Evolutionary conservation across 2,329 filamentous ascomycete species (phyloP), one percentile per base, ranked within the genome.

Genomic region (Cordyceps pruinosa): DNA sequence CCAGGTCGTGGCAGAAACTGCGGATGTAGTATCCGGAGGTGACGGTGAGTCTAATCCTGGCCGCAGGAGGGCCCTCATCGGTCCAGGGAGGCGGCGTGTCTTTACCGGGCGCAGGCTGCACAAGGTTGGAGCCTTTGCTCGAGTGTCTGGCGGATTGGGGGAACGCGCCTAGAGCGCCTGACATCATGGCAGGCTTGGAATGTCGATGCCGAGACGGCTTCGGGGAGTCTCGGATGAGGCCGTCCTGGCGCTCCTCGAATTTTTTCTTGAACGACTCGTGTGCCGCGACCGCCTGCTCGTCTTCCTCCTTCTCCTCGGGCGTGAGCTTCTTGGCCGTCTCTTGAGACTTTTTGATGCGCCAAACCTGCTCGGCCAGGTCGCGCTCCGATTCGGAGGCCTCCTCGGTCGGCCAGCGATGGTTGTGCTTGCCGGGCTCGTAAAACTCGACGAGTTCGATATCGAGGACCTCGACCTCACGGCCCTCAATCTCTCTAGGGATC

Each of bases 1-100:
- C 94, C 4, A 99, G 80, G 66, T 99, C 94, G 69, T 97, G 91
- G 65, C 90, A 92, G 64, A 99, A 84, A 58, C 89, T 95, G 61
- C 94, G 88, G 15, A 99, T 92, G 71, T 99, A 99, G 77, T 97
- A 99, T 39, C 94, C 94, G 0, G 91, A 96, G 2, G 91, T 91
- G 52, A 97, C 93, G 1, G 89, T 96, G 83, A 99, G 90, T 58
- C 88, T 86, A 59, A 99, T 84, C 67, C 84, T 87, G 49, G 84
- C 89, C 1, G 93, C 94, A 1, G 93, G 84, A 1, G 90, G 85
- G 0, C 81, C 83, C 66, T 85, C 75, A 68, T 77, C 82, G 39
- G 74, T 76, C 82, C 82, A 84, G 0, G 81, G 80, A 7, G 78
- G 76, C 6, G 80, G 78, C 1, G 77, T 74, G 66, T 76, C 70